Percentiles rank a stretch among this genome's conserved stretches.
phyloP scores from a whole-genome alignment of 805 yeast genomes.

The Jamesozyma jinghongensis region DNA sequence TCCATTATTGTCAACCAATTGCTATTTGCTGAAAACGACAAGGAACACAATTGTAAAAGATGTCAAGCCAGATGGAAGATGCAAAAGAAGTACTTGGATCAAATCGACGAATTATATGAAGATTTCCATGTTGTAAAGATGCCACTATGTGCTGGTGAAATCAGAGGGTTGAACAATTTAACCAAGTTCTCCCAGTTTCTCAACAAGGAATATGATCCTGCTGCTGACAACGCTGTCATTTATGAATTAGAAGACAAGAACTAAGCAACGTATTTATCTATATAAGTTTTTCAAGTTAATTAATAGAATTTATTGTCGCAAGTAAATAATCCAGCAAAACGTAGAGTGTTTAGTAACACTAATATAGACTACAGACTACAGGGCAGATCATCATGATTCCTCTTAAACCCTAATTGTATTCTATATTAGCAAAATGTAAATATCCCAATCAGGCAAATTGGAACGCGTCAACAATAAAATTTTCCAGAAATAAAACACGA shows the following conservation, averaged over 20 bases:
- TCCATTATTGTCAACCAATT: constrained; percentile 94
- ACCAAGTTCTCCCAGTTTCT: constrained; percentile 76
- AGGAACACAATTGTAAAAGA: constrained; percentile 70
- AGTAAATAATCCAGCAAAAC: too few relatives aligned
- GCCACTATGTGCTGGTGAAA: constrained; percentile 92
- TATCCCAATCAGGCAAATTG: background rate
- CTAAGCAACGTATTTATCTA: constrained; percentile 6
- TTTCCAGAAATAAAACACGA: background rate
- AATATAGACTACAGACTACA: too few relatives aligned
- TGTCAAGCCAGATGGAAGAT: constrained; percentile 89
- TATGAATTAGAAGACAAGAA: constrained; percentile 31
- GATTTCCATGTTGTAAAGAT: constrained; percentile 94
- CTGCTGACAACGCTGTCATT: constrained; percentile 36
- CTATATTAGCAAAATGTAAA: background rate
- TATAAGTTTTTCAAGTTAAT: background rate
- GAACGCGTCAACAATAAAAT: constrained; percentile 2
- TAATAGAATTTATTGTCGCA: too few relatives aligned
- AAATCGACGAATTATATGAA: constrained; percentile 92
- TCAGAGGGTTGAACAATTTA: constrained; percentile 83
- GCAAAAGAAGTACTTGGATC: constrained; percentile 92
- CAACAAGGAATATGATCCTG: constrained; percentile 67
- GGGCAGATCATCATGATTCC: too few relatives aligned
- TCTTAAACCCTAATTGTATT: too few relatives aligned
- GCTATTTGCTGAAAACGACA: constrained; percentile 66
- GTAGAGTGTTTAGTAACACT: too few relatives aligned